Conservation (phyloP, 140 eudicot species). For the Senecio squalidus region DNA sequence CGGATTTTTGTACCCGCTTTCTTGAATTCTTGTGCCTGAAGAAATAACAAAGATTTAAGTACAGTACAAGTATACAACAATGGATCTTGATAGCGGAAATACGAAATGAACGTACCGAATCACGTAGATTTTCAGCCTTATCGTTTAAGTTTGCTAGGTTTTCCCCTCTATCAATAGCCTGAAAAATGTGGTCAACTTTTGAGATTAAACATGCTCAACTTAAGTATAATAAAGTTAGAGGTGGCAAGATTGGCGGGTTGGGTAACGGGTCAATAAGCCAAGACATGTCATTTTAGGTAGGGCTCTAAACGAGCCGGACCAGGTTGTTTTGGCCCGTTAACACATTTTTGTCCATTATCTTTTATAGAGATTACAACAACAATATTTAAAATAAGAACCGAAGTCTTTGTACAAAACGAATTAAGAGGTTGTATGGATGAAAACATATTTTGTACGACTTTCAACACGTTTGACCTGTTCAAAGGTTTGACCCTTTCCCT, state of each 20-base stretch:
- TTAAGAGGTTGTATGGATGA: not conserved
- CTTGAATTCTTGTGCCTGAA: slow-evolving; percentile 62
- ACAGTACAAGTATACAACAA: not conserved
- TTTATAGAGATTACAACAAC: too few species aligned
- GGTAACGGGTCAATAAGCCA: not conserved
- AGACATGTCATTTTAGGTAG: too few species aligned
- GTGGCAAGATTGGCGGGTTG: not conserved
- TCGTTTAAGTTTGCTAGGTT: slow-evolving; percentile 44
- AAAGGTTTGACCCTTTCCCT: not conserved
- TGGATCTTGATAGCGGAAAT: slow-evolving; percentile 1
- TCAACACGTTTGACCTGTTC: not conserved
- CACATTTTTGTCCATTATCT: not conserved
- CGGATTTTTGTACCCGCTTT: slow-evolving; percentile 47
- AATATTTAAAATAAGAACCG: too few species aligned
- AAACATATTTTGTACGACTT: not conserved
- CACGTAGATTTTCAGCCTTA: slow-evolving; percentile 72
- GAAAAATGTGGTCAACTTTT: slow-evolving; percentile 12
- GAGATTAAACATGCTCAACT: slow-evolving; percentile 8
- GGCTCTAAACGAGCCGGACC: not conserved
- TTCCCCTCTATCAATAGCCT: slow-evolving; percentile 82
- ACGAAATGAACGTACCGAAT: slow-evolving; percentile 46
- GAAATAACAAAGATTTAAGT: not conserved
- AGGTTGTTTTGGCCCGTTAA: not conserved
- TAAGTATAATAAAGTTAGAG: not conserved
- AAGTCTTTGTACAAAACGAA: not conserved